Conservation (phyloP, 768 basidiomycete genomes). For the Floccularia luteovirens region DNA sequence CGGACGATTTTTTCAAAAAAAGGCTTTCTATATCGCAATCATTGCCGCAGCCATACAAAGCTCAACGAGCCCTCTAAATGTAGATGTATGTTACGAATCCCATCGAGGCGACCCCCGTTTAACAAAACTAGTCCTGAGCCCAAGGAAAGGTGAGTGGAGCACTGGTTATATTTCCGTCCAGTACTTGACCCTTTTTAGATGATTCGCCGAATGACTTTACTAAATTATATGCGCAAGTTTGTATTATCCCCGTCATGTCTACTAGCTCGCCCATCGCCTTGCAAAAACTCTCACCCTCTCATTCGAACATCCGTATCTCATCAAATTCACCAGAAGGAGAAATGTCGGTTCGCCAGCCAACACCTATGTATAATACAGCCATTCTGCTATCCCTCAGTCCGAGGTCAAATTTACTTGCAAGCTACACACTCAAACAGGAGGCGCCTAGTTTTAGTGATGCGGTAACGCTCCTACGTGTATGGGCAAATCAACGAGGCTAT, state of each 20-base stretch:
- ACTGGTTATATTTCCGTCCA: conserved; percentile 15
- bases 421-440: conserved; percentile 45
- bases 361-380: conserved; percentile 76
- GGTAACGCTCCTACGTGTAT: conserved; percentile 73
- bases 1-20: conserved; percentile 86
- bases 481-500: conserved; percentile 86
- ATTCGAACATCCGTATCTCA: conserved; percentile 45
- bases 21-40: conserved; percentile 81
- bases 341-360: too few species aligned
- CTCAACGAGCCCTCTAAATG: conserved; percentile 35
- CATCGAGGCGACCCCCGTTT: conserved; percentile 53
- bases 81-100: conserved; percentile 58
- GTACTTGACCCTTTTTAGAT: conserved; percentile 30
- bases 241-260: conserved; percentile 65
- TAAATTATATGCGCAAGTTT: conserved; percentile 64
- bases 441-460: conserved; percentile 67
- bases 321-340: too few species aligned
- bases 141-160: conserved; percentile 37
- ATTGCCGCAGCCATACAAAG: conserved; percentile 56
- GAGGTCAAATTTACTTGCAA: conserved; percentile 42
- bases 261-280: conserved; percentile 55
- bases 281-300: conserved; percentile 63
- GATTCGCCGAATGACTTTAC: conserved; percentile 48
- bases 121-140: conserved; percentile 55
- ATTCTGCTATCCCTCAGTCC: conserved; percentile 49